These are phyloP conservation scores for Metschnikowia continentalis DNA, from an alignment of 805 yeast species.

Conservation along the genomic window DNA sequence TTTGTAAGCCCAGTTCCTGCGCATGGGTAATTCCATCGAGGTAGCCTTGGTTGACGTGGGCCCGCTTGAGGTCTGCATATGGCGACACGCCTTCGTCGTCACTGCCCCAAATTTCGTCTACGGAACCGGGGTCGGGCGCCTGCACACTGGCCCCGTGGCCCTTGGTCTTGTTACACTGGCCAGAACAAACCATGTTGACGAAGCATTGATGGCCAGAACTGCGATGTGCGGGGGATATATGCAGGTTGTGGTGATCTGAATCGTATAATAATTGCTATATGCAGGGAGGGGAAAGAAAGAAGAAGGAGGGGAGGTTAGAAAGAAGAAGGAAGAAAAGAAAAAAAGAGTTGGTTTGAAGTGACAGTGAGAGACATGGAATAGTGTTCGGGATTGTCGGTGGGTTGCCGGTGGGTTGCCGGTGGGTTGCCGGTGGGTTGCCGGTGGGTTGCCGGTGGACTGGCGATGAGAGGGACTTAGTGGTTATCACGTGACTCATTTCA, in stretches of 20 bases:
- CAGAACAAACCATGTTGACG: constrained; percentile 3
- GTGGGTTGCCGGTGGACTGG: too few species aligned
- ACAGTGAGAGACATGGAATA: too few species aligned
- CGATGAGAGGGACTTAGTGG: too few species aligned
- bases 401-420: too few species aligned
- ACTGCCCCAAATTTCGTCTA: constrained; percentile 35
- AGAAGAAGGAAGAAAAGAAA: too few species aligned
- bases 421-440: too few species aligned
- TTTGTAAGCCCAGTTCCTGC: constrained; percentile 66
- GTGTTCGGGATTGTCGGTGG: too few species aligned
- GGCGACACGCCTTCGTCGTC: constrained; percentile 20
- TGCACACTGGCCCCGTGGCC: neutral
- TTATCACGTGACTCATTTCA: neutral
- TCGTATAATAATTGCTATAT: too few species aligned
- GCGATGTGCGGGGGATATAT: neutral
- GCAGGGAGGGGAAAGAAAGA: too few species aligned
- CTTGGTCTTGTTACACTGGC: neutral
- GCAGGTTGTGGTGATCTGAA: neutral
- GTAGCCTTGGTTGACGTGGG: constrained; percentile 77
- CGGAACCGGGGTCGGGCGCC: neutral
- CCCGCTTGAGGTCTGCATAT: constrained; percentile 40
- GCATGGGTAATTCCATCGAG: constrained; percentile 71
- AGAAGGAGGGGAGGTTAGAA: neutral
- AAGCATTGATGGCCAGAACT: neutral
- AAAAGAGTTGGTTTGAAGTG: too few species aligned